phyloP scores from a whole-genome alignment of 2,329 filamentous ascomycete species.

The Tolypocladium endophyticum region DNA sequence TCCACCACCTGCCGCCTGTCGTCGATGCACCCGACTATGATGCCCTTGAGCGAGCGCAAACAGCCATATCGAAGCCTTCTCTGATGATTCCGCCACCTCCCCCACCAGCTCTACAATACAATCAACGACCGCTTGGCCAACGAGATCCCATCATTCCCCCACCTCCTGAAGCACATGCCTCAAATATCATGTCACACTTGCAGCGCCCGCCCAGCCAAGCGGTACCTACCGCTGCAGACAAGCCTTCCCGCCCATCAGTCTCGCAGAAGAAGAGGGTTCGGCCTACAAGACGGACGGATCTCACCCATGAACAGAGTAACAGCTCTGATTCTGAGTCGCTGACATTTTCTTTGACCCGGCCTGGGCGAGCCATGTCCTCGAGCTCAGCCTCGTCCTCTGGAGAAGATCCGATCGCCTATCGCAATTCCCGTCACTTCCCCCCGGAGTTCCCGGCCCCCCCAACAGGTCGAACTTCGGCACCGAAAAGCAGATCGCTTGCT shows the following conservation, averaged over 20 bases:
- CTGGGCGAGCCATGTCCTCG: slow-evolving; percentile 9
- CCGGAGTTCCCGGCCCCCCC: slow-evolving; percentile 18
- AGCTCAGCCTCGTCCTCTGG: slow-evolving; percentile 14
- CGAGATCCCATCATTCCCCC: neutral
- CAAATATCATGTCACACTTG: neutral
- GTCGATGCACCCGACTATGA: neutral
- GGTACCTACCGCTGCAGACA: neutral
- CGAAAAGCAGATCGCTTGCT: slow-evolving; percentile 14
- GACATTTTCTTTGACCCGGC: slow-evolving; percentile 12
- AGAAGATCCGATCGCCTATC: slow-evolving; percentile 17
- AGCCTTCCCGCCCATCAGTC: neutral
- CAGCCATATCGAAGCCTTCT: too few species aligned
- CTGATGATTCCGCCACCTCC: neutral
- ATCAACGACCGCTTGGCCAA: neutral
- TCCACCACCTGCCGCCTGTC: neutral
- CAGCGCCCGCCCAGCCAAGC: neutral
- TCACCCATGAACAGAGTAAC: neutral
- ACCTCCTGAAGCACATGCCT: neutral
- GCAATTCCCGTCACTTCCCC: slow-evolving; percentile 20
- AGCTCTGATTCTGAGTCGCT: slow-evolving; percentile 10
- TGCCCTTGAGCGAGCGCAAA: neutral
- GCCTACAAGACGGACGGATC: neutral
- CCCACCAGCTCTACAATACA: neutral
- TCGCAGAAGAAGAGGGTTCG: neutral
- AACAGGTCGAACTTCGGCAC: slow-evolving; percentile 8